Base-by-base conservation (phyloP, 1,139 yeast genomes). In the Debaryomyces subglobosus region DNA sequence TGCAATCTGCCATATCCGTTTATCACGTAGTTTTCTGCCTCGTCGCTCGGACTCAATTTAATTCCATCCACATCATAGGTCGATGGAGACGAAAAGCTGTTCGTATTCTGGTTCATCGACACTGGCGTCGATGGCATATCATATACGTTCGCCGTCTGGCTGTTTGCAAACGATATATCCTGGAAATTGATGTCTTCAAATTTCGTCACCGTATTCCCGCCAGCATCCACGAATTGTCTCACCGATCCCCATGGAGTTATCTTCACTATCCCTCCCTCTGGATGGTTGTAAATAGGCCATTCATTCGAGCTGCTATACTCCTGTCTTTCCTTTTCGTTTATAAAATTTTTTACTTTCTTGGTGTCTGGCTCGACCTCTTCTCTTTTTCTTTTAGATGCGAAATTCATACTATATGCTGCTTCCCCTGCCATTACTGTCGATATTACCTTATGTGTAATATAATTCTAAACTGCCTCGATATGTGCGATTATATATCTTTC, bases 181-280 rank as follows among this genome's bases (percentile, higher is more conserved):
- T 59, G 70, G 53, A 75, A 74, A n/a, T 68, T 60, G 46, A 63
- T 62, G 55, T 75, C 80, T 57, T 75, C 79, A 54, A 75, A 74
- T 54, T 71, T 73, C 32, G 79, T 71, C 33, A 68, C 60, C 39
- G 60, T 58, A 51, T 73, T 74, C 21, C 78, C 78, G 23, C 67
- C 66, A 12, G 57, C 56, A 48, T 69, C 62, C 39, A 61, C 60
- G 55, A 58, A 71, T 52, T 74, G 78, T 46, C 79, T 58, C 41
- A 69, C 55, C 8, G 71, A 62, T 6, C 89, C 89, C 73, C 85
- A 79, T 5, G 89, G 88, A 0, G 87, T 81, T 48, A 83, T 80
- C 60, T 83, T 84, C 44, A 84, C 77, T 21, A 74, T 69, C 0
- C 88, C 88, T 5, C 89, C 89, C 18, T 82, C 82, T 2, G 89